Evolutionary conservation across 2,329 filamentous ascomycete genomes (phyloP).

Genomic region (Cryphonectria carpinicola): DNA sequence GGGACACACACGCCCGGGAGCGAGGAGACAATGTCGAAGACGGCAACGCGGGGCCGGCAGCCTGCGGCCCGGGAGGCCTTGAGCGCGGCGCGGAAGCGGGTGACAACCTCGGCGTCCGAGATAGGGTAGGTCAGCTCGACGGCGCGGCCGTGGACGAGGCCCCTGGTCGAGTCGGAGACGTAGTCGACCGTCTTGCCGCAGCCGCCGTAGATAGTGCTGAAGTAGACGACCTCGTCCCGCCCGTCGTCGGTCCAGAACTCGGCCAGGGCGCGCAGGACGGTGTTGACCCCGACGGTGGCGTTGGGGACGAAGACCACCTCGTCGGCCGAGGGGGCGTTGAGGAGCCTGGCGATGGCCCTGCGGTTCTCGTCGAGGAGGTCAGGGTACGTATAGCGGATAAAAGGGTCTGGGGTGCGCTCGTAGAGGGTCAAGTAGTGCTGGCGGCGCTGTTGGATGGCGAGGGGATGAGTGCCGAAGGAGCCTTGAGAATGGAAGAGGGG

Average conservation of each 20-base stretch:
- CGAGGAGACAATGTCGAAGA: conserved; percentile 82
- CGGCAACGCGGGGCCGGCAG: conserved; percentile 65
- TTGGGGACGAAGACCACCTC: conserved; percentile 80
- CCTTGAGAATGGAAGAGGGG: conserved; percentile 46
- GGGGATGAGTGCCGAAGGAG: conserved; percentile 80
- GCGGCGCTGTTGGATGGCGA: conserved; percentile 60
- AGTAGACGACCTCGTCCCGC: conserved; percentile 78
- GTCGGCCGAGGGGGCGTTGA: conserved; percentile 64
- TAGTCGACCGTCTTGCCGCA: conserved; percentile 75
- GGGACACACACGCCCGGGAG: conserved; percentile 80
- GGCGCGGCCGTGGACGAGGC: conserved; percentile 49
- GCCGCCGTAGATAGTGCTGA: conserved; percentile 77
- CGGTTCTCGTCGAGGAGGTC: conserved; percentile 67
- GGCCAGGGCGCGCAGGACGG: conserved; percentile 73
- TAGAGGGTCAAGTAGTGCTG: conserved; percentile 67
- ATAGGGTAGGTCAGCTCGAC: conserved; percentile 71
- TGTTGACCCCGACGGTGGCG: conserved; percentile 78
- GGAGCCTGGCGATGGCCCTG: conserved; percentile 63
- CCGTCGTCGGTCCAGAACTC: conserved; percentile 65
- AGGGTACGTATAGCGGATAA: conserved; percentile 72
- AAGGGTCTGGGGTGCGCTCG: conserved; percentile 74
- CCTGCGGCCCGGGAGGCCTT: conserved; percentile 55
- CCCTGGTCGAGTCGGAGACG: conserved; percentile 66
- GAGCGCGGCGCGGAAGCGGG: conserved; percentile 64
- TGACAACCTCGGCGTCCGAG: conserved; percentile 68